These are phyloP conservation scores for Cyberlindnera euphorbiiphila DNA, from an alignment of 805 yeast genomes.

Conservation along the genomic window DNA sequence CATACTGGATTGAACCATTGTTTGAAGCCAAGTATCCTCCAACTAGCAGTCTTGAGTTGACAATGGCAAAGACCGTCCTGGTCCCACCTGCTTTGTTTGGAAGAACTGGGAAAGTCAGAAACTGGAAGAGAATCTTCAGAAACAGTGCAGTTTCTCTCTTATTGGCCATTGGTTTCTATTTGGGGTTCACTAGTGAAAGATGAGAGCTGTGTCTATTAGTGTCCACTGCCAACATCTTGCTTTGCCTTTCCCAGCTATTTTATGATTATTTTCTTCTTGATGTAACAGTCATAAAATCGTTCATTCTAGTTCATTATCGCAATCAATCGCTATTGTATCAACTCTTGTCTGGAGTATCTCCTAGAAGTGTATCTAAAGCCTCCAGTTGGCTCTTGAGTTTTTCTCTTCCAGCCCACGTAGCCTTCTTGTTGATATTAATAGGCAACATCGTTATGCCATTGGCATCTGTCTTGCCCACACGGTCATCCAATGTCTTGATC, in stretches of 20 bases:
- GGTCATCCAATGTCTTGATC: conserved; percentile 59
- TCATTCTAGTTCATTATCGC: too few relatives aligned
- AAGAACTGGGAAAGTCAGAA: conserved; percentile 33
- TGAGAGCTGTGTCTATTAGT: conserved; percentile 2
- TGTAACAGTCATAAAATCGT: not conserved
- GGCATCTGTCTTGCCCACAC: conserved; percentile 46
- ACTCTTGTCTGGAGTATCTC: not conserved
- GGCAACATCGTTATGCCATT: conserved; percentile 57
- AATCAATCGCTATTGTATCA: too few relatives aligned
- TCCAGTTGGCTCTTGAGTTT: conserved; percentile 49
- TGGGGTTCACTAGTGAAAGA: conserved; percentile 15
- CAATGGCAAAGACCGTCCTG: conserved; percentile 27
- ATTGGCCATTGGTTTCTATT: conserved; percentile 15
- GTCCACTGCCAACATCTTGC: too few relatives aligned
- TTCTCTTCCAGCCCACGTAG: conserved; percentile 58
- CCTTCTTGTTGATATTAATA: conserved; percentile 63
- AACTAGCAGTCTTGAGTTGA: conserved; percentile 33
- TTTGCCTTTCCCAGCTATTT: too few relatives aligned
- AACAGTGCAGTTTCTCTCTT: conserved; percentile 9
- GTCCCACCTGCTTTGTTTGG: conserved; percentile 34
- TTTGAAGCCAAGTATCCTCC: conserved; percentile 70
- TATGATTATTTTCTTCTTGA: too few relatives aligned
- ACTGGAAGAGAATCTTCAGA: conserved; percentile 17
- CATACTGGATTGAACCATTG: conserved; percentile 58
- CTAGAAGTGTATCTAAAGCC: conserved; percentile 29